These are phyloP conservation scores for Penicillium lagena DNA, from an alignment of 495 filamentous ascomycete species.

Conservation along the genomic window DNA sequence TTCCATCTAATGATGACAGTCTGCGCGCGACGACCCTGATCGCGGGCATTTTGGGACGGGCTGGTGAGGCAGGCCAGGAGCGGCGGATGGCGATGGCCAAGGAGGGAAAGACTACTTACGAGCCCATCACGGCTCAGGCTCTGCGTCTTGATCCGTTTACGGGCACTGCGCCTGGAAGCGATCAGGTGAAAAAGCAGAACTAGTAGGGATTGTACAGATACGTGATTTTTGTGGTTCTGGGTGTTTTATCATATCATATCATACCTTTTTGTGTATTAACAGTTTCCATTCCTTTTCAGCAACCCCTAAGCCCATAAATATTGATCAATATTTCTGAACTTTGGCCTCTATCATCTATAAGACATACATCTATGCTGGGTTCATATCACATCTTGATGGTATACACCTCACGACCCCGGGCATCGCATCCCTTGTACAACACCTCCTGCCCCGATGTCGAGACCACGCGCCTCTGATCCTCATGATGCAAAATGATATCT, in stretches of 20 bases:
- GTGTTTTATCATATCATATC: slow-evolving; percentile 12
- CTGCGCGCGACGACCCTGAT: slow-evolving; percentile 74
- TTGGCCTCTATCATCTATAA: slow-evolving; percentile 6
- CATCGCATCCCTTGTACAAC: slow-evolving; percentile 24
- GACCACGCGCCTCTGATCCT: slow-evolving; percentile 41
- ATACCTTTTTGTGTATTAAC: slow-evolving; percentile 21
- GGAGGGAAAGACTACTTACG: slow-evolving; percentile 52
- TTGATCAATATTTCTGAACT: slow-evolving; percentile 1
- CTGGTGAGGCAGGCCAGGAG: slow-evolving; percentile 70
- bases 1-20: slow-evolving; percentile 96
- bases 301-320: background rate
- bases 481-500: slow-evolving; percentile 44
- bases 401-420: slow-evolving; percentile 28
- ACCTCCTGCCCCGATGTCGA: slow-evolving; percentile 24
- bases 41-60: slow-evolving; percentile 75
- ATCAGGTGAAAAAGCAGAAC: background rate
- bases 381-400: slow-evolving; percentile 20
- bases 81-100: slow-evolving; percentile 55
- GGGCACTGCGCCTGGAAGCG: slow-evolving; percentile 10
- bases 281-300: background rate
- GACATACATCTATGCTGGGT: background rate
- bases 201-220: slow-evolving; percentile 24
- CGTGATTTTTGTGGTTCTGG: slow-evolving; percentile 21
- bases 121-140: slow-evolving; percentile 30
- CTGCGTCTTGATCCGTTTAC: slow-evolving; percentile 24